Conservation (phyloP, 108 stramenopile genomes). For the Phaeodactylum tricornutum region DNA sequence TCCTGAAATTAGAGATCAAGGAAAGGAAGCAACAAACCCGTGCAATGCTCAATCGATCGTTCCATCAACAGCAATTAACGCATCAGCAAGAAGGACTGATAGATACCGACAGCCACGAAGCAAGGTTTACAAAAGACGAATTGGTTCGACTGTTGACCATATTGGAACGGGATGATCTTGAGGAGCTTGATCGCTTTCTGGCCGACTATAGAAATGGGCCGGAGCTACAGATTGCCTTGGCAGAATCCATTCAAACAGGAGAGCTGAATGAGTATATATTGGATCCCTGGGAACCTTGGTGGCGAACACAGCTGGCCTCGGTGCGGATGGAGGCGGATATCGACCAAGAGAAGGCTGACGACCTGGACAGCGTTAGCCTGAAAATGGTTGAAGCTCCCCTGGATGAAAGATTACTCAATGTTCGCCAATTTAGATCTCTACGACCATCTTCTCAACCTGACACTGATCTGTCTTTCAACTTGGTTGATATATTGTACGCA, state of each 20-base stretch:
- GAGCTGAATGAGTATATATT: slow-evolving; percentile 14
- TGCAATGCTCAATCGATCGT: slow-evolving; percentile 15
- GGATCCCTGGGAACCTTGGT: slow-evolving; percentile 43
- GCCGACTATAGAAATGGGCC: slow-evolving; percentile 8
- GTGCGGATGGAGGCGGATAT: not conserved
- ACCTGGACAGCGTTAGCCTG: not conserved
- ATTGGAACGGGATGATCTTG: slow-evolving; percentile 13
- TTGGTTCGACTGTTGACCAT: slow-evolving; percentile 12
- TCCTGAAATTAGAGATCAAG: slow-evolving; percentile 19
- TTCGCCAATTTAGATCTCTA: slow-evolving; percentile 5
- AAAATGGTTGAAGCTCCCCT: not conserved
- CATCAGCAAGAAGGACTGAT: not conserved
- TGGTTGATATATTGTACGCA: slow-evolving; percentile 26
- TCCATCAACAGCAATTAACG: slow-evolving; percentile 7
- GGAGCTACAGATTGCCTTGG: slow-evolving; percentile 18
- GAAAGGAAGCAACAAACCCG: slow-evolving; percentile 17
- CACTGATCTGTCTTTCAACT: slow-evolving; percentile 16
- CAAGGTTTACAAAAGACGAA: slow-evolving; percentile 3
- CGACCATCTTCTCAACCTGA: slow-evolving; percentile 3
- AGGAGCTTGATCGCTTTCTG: slow-evolving; percentile 10
- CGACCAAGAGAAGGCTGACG: not conserved
- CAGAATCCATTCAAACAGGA: slow-evolving; percentile 14
- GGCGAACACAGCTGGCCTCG: slow-evolving; percentile 17
- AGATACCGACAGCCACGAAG: not conserved
- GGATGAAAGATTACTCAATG: slow-evolving; percentile 18